Evolutionary conservation across 2,329 filamentous ascomycete species (phyloP).

Genomic region (Chrysosporium keratinophilum): DNA sequence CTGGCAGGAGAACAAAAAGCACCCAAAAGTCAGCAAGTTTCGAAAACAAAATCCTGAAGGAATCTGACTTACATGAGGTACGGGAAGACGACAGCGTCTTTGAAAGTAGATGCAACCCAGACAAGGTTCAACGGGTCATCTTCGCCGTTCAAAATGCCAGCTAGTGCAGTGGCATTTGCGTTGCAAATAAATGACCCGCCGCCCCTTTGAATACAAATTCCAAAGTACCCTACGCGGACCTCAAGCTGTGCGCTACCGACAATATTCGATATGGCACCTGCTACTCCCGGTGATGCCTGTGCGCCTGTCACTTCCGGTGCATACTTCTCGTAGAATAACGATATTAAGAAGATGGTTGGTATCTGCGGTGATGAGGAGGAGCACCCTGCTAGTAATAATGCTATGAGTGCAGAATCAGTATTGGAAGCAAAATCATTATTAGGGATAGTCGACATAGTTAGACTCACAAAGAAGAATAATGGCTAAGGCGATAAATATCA

Average conservation of each 20-base stretch:
- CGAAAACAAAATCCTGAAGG: neutral
- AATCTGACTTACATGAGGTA: constrained; percentile 68
- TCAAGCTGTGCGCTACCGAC: constrained; percentile 74
- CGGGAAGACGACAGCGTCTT: constrained; percentile 96
- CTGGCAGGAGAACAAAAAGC: constrained; percentile 43
- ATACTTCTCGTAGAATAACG: constrained; percentile 91
- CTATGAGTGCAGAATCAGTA: constrained; percentile 38
- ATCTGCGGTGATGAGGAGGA: constrained; percentile 93
- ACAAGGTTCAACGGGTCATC: constrained; percentile 95
- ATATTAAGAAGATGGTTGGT: constrained; percentile 91
- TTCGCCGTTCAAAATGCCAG: constrained; percentile 77
- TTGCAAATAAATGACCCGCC: constrained; percentile 88
- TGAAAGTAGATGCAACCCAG: constrained; percentile 94
- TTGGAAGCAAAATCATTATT: constrained; percentile 20
- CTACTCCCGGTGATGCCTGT: constrained; percentile 82
- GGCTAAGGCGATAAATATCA: constrained; percentile 87
- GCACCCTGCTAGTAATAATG: constrained; percentile 85
- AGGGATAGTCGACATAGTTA: neutral
- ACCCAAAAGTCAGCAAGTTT: constrained; percentile 11
- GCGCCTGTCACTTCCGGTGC: constrained; percentile 69
- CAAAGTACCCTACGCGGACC: constrained; percentile 93
- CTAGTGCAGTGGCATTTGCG: constrained; percentile 89
- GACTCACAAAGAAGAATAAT: constrained; percentile 89
- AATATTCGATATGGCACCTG: constrained; percentile 78
- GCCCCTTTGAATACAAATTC: constrained; percentile 89